Percentiles rank a stretch among this genome's conserved stretches.
Evolutionary conservation across 495 filamentous ascomycete species (phyloP).

Genomic region (Immersiella caudata): DNA sequence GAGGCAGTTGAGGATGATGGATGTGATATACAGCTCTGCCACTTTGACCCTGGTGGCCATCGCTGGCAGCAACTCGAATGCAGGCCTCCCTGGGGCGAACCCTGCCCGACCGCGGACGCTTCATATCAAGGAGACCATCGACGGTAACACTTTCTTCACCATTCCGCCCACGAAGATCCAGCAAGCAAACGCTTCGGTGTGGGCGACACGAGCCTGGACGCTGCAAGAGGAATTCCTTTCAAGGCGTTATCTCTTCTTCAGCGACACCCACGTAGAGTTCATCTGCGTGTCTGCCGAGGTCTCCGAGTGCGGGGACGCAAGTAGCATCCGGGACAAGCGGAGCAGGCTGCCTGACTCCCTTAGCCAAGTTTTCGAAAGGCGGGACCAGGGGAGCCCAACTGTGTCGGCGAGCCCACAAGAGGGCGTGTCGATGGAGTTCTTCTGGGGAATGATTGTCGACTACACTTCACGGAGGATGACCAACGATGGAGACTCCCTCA

Average conservation of each 20-base stretch:
- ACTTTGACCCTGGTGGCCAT: conserved; percentile 11
- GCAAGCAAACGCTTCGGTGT: conserved; percentile 9
- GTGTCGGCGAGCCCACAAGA: not conserved
- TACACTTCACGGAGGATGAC: conserved; percentile 29
- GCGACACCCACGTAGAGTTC: conserved; percentile 19
- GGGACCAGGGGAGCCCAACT: not conserved
- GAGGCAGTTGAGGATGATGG: conserved; percentile 25
- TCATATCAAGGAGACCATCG: conserved; percentile 20
- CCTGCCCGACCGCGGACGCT: not conserved
- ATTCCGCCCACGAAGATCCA: conserved; percentile 13
- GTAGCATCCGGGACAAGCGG: not conserved
- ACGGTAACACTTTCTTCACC: conserved; percentile 20
- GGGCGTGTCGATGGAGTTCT: not conserved
- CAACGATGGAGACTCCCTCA: conserved; percentile 24
- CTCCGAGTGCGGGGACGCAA: conserved; percentile 2
- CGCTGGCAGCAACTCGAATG: conserved; percentile 19
- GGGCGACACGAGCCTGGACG: conserved; percentile 27
- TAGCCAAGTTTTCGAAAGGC: not conserved
- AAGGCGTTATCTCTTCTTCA: conserved; percentile 21
- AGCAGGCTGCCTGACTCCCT: conserved; percentile 4
- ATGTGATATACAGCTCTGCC: conserved; percentile 24
- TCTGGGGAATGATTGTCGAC: not conserved
- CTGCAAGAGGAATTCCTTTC: conserved; percentile 26
- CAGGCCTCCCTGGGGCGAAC: conserved; percentile 23
- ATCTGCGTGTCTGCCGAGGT: not conserved